Conservation (phyloP, 129 eudicot species). For the Escallonia herrerae region DNA sequence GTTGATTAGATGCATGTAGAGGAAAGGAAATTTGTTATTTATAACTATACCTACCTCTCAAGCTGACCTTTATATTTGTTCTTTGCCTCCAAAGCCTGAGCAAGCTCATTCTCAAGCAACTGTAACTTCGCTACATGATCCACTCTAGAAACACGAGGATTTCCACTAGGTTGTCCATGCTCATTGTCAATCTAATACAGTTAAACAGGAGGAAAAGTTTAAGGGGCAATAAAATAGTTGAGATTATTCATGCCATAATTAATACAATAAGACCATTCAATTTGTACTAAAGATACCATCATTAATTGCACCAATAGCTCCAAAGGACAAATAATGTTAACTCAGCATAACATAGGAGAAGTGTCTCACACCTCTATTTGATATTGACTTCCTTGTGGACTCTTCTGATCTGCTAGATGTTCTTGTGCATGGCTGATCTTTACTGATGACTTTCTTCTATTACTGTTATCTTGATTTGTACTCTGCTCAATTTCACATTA, state of each 20-base stretch:
- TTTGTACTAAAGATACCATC: not conserved
- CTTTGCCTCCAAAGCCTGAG: conserved; percentile 48
- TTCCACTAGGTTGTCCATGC: conserved; percentile 6
- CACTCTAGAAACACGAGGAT: conserved; percentile 20
- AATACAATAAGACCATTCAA: not conserved
- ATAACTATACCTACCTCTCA: conserved; percentile 33
- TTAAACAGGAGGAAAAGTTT: not conserved
- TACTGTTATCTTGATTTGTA: not conserved
- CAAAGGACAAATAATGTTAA: not conserved
- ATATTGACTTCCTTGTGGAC: not conserved
- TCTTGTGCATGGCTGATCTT: not conserved
- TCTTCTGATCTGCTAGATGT: not conserved
- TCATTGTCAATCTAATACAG: conserved; percentile 21
- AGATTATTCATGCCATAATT: not conserved
- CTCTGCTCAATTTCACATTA: not conserved
- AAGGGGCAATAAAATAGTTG: not conserved
- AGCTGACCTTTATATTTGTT: conserved; percentile 51
- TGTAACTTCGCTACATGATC: conserved; percentile 38
- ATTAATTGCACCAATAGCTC: not conserved
- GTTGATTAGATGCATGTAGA: not conserved
- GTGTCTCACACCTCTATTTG: not conserved
- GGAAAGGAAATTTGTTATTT: not conserved
- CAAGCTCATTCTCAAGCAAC: conserved; percentile 60
- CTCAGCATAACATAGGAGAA: not conserved
- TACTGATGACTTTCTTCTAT: not conserved